Percentiles rank a stretch among this genome's conserved stretches.
These are phyloP conservation scores for Coemansia sp. DNA, from an alignment of 192 early-diverging fungal species.

Conservation along the genomic window DNA sequence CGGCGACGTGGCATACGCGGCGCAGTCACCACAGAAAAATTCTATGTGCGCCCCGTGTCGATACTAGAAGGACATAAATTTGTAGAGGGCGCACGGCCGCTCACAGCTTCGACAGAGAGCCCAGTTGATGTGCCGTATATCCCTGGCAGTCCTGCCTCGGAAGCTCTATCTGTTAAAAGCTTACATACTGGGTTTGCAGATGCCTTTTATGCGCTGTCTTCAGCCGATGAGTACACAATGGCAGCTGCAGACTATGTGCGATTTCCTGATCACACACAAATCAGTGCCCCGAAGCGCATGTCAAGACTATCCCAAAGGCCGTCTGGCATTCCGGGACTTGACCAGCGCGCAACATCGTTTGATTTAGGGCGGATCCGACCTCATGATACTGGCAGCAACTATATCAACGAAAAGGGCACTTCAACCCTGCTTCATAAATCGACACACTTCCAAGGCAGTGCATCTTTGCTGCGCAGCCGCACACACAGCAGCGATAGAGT, in stretches of 20 bases:
- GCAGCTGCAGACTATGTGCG: background rate
- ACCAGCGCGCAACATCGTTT: slow-evolving; percentile 50
- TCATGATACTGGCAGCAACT: background rate
- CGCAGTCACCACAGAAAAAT: slow-evolving; percentile 30
- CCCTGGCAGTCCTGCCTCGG: slow-evolving; percentile 24
- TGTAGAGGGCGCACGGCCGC: background rate
- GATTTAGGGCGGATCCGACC: slow-evolving; percentile 42
- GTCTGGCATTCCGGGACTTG: slow-evolving; percentile 5
- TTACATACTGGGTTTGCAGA: slow-evolving; percentile 12
- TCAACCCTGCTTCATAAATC: background rate
- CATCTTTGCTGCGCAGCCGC: slow-evolving; percentile 6
- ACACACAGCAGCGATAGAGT: slow-evolving; percentile 26
- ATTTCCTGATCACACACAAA: background rate
- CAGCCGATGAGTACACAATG: slow-evolving; percentile 18
- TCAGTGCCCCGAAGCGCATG: background rate
- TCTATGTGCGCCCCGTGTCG: slow-evolving; percentile 33
- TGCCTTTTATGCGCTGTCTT: slow-evolving; percentile 28
- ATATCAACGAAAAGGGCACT: background rate
- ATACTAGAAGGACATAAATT: background rate
- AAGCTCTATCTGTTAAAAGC: slow-evolving; percentile 31
- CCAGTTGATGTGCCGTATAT: slow-evolving; percentile 28
- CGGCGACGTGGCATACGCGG: slow-evolving; percentile 36
- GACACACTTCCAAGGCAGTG: background rate
- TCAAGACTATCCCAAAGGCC: background rate
- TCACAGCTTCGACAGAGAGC: slow-evolving; percentile 21